Evolutionary conservation across 352 stramenopile genomes (phyloP).

Genomic region (Peronospora farinosa): DNA sequence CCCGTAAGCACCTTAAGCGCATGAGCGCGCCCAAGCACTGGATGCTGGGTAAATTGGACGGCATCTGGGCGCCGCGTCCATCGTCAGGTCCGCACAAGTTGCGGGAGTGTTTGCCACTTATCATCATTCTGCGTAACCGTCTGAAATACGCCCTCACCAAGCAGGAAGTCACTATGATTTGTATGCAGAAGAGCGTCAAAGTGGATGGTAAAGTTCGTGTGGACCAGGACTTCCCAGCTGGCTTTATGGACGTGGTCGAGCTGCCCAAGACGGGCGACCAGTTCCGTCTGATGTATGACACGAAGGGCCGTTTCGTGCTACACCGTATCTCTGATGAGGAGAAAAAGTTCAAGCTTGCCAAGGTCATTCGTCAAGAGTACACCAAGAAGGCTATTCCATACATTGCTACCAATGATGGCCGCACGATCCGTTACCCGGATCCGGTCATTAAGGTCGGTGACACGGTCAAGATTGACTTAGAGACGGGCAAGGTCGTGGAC

Average conservation of each 20-base stretch:
- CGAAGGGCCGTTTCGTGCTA: conserved; percentile 98
- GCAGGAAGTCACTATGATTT: conserved; percentile 98
- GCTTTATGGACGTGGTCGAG: conserved; percentile 99
- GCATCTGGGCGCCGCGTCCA: conserved; percentile 90
- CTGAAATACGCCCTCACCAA: conserved; percentile 99
- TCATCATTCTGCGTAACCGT: conserved; percentile 97
- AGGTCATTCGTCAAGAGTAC: conserved; percentile 93
- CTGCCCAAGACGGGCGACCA: conserved; percentile 95
- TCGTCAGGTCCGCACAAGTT: conserved; percentile 97
- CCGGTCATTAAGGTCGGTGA: conserved; percentile 98
- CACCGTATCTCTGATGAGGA: conserved; percentile 95
- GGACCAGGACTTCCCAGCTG: conserved; percentile 96
- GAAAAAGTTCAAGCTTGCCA: conserved; percentile 98
- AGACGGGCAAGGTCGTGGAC: conserved; percentile 96
- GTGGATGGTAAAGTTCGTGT: conserved; percentile 95
- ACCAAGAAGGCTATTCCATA: conserved; percentile 97
- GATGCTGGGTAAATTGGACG: conserved; percentile 88
- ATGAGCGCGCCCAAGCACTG: conserved; percentile 84
- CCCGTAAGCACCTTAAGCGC: conserved; percentile 86
- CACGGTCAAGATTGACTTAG: conserved; percentile 97
- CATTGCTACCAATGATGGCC: conserved; percentile 97
- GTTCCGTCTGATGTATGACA: conserved; percentile 98
- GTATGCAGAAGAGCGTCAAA: conserved; percentile 99
- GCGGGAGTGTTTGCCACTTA: conserved; percentile 96
- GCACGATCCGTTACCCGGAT: conserved; percentile 98